These are phyloP conservation scores for Candida adriatica DNA, from an alignment of 805 yeast genomes.

Conservation along the genomic window DNA sequence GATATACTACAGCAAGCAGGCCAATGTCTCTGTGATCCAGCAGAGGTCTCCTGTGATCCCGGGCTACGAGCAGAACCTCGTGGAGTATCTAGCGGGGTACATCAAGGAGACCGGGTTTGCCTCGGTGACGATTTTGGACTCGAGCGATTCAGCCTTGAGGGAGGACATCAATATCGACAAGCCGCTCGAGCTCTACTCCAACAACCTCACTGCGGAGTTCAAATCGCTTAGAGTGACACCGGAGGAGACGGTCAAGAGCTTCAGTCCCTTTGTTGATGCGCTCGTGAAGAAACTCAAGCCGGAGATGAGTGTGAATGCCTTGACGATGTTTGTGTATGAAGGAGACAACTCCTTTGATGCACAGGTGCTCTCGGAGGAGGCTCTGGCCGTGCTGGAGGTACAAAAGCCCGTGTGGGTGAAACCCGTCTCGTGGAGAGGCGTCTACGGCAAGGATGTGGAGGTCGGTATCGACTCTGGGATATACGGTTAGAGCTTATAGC, in stretches of 20 bases:
- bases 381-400: constrained; percentile 19
- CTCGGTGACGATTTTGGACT: constrained; percentile 54
- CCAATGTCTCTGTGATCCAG: constrained; percentile 55
- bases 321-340: constrained; percentile 70
- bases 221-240: constrained; percentile 11
- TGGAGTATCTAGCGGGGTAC: constrained; percentile 47
- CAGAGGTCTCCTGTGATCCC: constrained; percentile 84
- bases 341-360: constrained; percentile 87
- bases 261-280: constrained; percentile 13
- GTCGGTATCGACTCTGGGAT: constrained; percentile 71
- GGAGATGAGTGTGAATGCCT: constrained; percentile 27
- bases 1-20: constrained; percentile 39
- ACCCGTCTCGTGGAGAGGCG: constrained; percentile 81
- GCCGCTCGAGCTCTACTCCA: constrained; percentile 15
- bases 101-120: constrained; percentile 33
- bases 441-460: constrained; percentile 72
- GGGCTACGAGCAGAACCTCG: constrained; percentile 43
- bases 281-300: constrained; percentile 7
- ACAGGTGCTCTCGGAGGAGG: constrained; percentile 30
- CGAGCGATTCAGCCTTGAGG: constrained; percentile 58
- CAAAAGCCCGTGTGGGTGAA: constrained; percentile 31
- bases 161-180: constrained; percentile 12
- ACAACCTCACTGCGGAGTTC: constrained; percentile 13
- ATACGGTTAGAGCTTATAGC: too few relatives aligned
- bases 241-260: constrained; percentile 6